Conservation (phyloP, 768 basidiomycete genomes). For the Collybiopsis luxurians region DNA sequence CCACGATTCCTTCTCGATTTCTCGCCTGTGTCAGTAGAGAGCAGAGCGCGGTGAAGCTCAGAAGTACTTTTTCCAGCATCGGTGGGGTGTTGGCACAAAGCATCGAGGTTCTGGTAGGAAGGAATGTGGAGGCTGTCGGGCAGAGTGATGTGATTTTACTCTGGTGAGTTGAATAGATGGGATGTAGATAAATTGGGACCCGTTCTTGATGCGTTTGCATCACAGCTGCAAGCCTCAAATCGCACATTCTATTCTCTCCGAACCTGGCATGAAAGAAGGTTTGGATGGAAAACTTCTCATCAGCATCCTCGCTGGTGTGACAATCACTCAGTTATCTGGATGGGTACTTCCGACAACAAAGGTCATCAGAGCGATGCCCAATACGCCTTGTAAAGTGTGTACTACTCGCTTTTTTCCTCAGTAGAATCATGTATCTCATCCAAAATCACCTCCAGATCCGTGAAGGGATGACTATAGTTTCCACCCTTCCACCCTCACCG, state of each 20-base stretch:
- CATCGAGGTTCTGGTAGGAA: slow-evolving; percentile 69
- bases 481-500: slow-evolving; percentile 56
- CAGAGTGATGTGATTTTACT: slow-evolving; percentile 84
- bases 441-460: slow-evolving; percentile 79
- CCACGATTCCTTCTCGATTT: slow-evolving; percentile 75
- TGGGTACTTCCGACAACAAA: slow-evolving; percentile 79
- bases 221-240: slow-evolving; percentile 92
- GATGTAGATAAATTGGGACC: not conserved
- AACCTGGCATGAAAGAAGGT: slow-evolving; percentile 77
- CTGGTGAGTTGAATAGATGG: slow-evolving; percentile 55
- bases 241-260: slow-evolving; percentile 68
- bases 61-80: slow-evolving; percentile 53
- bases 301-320: slow-evolving; percentile 97
- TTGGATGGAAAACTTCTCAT: slow-evolving; percentile 89
- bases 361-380: slow-evolving; percentile 97
- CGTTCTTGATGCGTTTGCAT: not conserved
- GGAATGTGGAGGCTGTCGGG: slow-evolving; percentile 71
- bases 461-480: slow-evolving; percentile 97
- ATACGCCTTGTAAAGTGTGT: slow-evolving; percentile 97
- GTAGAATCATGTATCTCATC: not conserved
- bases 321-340: slow-evolving; percentile 70
- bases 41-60: slow-evolving; percentile 70
- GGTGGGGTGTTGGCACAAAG: slow-evolving; percentile 51
- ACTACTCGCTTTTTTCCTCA: slow-evolving; percentile 16
- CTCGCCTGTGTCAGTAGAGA: slow-evolving; percentile 84